These are phyloP conservation scores for Usnea hakonensis DNA, from an alignment of 495 filamentous ascomycete genomes.

Conservation along the genomic window DNA sequence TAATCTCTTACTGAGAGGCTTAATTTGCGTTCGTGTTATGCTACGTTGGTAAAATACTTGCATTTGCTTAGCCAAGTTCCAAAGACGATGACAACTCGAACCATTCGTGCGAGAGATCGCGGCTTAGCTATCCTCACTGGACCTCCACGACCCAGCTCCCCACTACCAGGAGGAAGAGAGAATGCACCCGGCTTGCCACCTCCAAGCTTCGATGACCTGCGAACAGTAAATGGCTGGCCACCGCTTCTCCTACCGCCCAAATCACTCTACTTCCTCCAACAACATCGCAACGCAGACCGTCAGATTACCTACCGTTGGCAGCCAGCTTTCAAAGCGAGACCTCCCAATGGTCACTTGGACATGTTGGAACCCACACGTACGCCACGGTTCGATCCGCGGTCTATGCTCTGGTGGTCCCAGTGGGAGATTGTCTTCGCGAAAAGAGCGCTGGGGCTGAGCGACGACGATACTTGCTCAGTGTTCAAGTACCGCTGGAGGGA, in stretches of 20 bases:
- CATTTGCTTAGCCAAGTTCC: not conserved
- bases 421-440: slow-evolving; percentile 1
- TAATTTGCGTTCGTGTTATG: not conserved
- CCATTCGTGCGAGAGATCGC: not conserved
- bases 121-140: not conserved
- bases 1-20: not conserved
- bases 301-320: not conserved
- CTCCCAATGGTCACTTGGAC: not conserved
- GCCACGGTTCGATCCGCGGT: not conserved
- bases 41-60: not conserved
- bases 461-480: not conserved
- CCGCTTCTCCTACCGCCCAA: not conserved
- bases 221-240: not conserved
- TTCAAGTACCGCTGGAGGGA: not conserved
- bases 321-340: not conserved
- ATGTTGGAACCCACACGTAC: not conserved
- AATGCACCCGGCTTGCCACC: not conserved
- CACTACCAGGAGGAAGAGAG: not conserved
- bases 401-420: not conserved
- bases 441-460: not conserved
- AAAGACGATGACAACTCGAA: not conserved
- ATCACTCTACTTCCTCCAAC: not conserved
- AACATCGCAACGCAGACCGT: not conserved
- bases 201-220: not conserved
- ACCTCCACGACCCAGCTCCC: not conserved